These are phyloP conservation scores for Mrakia blollopis DNA, from an alignment of 768 basidiomycete genomes.

Conservation along the genomic window DNA sequence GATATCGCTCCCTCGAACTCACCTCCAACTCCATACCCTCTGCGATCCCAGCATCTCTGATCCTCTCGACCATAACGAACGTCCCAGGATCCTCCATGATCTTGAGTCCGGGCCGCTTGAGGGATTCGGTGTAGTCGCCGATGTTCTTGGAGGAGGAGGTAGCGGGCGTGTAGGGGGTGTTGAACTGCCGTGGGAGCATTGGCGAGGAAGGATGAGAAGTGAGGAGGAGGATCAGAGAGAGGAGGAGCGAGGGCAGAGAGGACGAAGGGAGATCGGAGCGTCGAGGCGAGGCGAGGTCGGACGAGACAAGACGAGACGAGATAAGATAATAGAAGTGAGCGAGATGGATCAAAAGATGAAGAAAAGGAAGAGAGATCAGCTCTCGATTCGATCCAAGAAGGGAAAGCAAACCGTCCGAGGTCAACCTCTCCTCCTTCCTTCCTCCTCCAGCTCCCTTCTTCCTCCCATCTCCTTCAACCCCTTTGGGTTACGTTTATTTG, in stretches of 20 bases:
- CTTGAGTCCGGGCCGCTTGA: background rate
- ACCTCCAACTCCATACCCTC: conserved; percentile 16
- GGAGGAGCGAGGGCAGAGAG: background rate
- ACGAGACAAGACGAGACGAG: background rate
- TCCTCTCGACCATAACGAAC: conserved; percentile 5
- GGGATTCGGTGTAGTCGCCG: background rate
- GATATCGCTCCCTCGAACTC: no score
- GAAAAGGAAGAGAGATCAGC: background rate
- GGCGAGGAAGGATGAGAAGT: background rate
- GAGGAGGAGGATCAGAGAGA: background rate
- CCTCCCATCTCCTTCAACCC: background rate
- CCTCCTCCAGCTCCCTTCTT: background rate
- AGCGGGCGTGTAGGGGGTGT: background rate
- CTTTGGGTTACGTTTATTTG: background rate
- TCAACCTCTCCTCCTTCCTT: background rate
- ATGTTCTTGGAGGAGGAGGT: no score
- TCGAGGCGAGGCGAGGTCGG: background rate
- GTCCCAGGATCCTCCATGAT: conserved; percentile 15
- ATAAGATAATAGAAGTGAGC: no score
- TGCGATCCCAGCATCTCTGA: background rate
- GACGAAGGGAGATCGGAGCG: background rate
- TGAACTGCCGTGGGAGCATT: background rate
- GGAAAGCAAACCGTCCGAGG: background rate
- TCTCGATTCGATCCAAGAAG: no score
- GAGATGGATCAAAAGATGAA: background rate